Conservation (phyloP, 495 filamentous ascomycete species). For the Rhizodiscina lignyota region DNA sequence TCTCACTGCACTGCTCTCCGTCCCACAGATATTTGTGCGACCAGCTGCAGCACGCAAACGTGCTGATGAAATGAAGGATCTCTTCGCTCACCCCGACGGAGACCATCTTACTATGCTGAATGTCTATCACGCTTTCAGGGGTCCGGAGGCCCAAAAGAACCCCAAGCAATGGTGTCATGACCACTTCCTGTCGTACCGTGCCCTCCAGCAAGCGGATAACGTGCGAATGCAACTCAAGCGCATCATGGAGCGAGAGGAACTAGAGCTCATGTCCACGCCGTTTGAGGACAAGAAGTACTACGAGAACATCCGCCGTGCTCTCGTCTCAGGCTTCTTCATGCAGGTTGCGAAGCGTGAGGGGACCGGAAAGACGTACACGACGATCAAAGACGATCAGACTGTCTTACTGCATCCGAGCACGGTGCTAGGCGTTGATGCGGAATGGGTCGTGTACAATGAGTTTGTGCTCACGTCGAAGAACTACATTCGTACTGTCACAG, state of each 20-base stretch:
- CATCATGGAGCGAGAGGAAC: conserved; percentile 84
- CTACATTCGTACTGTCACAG: conserved; percentile 50
- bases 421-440: conserved; percentile 65
- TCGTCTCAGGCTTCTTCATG: conserved; percentile 99
- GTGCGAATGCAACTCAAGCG: conserved; percentile 78
- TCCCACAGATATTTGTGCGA: conserved; percentile 86
- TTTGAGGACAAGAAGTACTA: conserved; percentile 97
- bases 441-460: conserved; percentile 98
- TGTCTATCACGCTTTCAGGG: conserved; percentile 94
- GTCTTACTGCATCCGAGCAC: conserved; percentile 90
- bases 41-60: conserved; percentile 68
- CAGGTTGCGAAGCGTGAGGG: conserved; percentile 88
- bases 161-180: conserved; percentile 88
- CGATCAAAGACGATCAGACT: conserved; percentile 83
- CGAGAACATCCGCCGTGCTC: conserved; percentile 82
- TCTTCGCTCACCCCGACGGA: conserved; percentile 84
- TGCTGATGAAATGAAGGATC: conserved; percentile 94
- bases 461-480: conserved; percentile 97
- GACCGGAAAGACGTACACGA: conserved; percentile 69
- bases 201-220: conserved; percentile 82
- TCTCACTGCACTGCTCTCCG: conserved; percentile 82
- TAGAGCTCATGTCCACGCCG: conserved; percentile 72
- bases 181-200: conserved; percentile 84
- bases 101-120: conserved; percentile 95
- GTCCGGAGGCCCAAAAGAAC: conserved; percentile 51